Conservation (phyloP, 1,284 basidiomycete genomes). For the Xerocomus nothofagi region DNA sequence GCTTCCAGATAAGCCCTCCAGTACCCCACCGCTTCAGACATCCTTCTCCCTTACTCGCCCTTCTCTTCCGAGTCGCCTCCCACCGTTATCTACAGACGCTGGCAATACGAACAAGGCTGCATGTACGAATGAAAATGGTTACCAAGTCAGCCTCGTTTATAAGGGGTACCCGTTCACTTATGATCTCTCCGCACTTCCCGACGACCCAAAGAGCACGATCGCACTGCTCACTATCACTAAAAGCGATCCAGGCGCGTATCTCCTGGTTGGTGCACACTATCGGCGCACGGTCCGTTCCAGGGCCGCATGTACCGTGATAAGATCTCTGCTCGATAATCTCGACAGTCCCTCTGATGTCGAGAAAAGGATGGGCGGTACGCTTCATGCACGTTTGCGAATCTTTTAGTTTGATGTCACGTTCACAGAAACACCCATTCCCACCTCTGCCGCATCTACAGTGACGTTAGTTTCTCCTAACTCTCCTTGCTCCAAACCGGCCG, state of each 20-base stretch:
- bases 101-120: background rate
- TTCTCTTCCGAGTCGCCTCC: constrained; percentile 13
- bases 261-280: constrained; percentile 34
- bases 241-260: constrained; percentile 34
- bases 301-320: constrained; percentile 30
- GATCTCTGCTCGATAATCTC: constrained; percentile 25
- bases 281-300: constrained; percentile 34
- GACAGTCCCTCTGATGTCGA: constrained; percentile 3
- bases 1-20: constrained; percentile 20
- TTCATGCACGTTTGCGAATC: constrained; percentile 6
- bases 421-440: constrained; percentile 12
- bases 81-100: constrained; percentile 11
- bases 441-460: constrained; percentile 8
- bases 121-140: constrained; percentile 3
- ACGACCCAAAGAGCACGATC: constrained; percentile 30
- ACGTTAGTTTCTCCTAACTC: constrained; percentile 9
- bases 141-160: constrained; percentile 27
- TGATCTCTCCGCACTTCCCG: constrained; percentile 31
- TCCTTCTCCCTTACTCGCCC: constrained; percentile 7
- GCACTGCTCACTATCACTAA: constrained; percentile 27
- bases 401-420: constrained; percentile 20
- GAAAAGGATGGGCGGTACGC: constrained; percentile 30
- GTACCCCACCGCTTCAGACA: constrained; percentile 9
- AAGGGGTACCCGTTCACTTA: constrained; percentile 31
- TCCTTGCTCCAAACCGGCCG: constrained; percentile 8